Percentiles rank a stretch among this genome's conserved stretches.
These are phyloP conservation scores for Capsicum chinense DNA, from an alignment of 257 asterid genomes.

Conservation along the genomic window DNA sequence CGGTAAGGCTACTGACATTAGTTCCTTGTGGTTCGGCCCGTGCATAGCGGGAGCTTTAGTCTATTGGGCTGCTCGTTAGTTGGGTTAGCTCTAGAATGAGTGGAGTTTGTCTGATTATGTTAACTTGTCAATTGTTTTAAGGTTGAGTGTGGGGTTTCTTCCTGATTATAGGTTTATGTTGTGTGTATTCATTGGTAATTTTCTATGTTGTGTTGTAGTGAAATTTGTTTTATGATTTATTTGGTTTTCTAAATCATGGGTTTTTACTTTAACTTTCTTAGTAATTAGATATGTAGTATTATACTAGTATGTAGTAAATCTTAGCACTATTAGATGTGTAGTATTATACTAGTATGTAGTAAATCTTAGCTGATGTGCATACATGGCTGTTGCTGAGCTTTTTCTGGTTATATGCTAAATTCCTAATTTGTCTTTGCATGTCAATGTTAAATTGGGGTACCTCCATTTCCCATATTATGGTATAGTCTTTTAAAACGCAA, in stretches of 20 bases:
- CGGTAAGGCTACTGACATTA: too few species aligned
- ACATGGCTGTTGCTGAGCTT: not conserved
- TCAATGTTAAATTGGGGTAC: not conserved
- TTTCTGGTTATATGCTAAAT: not conserved
- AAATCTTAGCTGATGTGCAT: too few species aligned
- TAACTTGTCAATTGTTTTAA: not conserved
- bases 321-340: not conserved
- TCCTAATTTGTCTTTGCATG: not conserved
- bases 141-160: not conserved
- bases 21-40: too few species aligned
- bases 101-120: not conserved
- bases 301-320: not conserved
- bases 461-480: not conserved
- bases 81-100: not conserved
- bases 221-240: not conserved
- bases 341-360: not conserved
- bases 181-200: not conserved
- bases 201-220: not conserved
- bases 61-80: not conserved
- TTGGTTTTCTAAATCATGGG: not conserved
- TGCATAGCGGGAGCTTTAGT: too few species aligned
- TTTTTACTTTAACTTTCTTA: not conserved
- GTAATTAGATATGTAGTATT: not conserved
- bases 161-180: not conserved
- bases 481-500: not conserved